A percentile compares a stretch with the other conserved stretches of the same genome.
phyloP scores from a whole-genome alignment of 306 rosid genomes.

The Vigna hirtella region DNA sequence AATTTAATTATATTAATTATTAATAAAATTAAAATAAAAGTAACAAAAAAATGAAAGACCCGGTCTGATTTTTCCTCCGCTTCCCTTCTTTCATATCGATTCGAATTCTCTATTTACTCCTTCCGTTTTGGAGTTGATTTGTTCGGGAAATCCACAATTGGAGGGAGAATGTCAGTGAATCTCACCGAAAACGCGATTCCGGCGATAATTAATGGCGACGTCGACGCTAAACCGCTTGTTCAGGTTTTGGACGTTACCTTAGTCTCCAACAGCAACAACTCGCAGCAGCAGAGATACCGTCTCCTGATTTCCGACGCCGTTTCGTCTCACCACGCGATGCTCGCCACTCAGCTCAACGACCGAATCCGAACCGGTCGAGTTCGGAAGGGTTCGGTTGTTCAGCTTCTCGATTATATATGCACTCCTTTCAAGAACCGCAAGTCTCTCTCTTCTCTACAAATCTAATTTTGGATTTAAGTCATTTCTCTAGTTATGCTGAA shows the following conservation, averaged over 20 bases:
- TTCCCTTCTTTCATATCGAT: not conserved
- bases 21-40: too few relatives aligned
- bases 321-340: slow-evolving; percentile 72
- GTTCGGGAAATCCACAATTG: slow-evolving; percentile 1
- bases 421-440: slow-evolving; percentile 68
- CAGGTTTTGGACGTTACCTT: slow-evolving; percentile 75
- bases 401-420: slow-evolving; percentile 86
- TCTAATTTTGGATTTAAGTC: slow-evolving; percentile 21
- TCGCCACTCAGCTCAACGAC: slow-evolving; percentile 83
- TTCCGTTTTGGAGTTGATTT: not conserved
- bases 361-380: slow-evolving; percentile 61
- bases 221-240: slow-evolving; percentile 79
- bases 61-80: not conserved
- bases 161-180: slow-evolving; percentile 68
- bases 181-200: slow-evolving; percentile 85
- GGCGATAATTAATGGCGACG: slow-evolving; percentile 69
- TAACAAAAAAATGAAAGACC: not conserved
- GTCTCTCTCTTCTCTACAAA: slow-evolving; percentile 52
- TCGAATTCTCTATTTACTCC: not conserved
- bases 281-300: slow-evolving; percentile 78
- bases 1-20: too few relatives aligned
- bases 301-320: slow-evolving; percentile 77
- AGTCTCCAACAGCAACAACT: slow-evolving; percentile 45
- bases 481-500: slow-evolving; percentile 3
- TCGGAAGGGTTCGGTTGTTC: slow-evolving; percentile 80